Evolutionary conservation across 169 alveolate genomes (phyloP).

Genomic region (Theileria orientalis): DNA sequence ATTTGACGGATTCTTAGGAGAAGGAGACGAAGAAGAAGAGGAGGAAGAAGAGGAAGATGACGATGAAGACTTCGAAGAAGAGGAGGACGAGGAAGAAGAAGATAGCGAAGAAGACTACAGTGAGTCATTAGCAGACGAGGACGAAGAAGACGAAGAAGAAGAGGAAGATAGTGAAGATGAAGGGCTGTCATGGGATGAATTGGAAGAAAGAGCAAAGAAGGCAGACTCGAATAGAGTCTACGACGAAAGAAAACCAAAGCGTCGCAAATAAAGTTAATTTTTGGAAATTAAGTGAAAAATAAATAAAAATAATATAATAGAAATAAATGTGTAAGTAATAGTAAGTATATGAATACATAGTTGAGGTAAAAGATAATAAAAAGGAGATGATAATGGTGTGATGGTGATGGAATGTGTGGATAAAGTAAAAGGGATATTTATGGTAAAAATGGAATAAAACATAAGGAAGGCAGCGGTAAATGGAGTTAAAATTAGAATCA

Average conservation of each 20-base stretch:
- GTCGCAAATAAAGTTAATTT: conserved; percentile 6
- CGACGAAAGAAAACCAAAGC: conserved; percentile 35
- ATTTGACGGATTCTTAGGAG: conserved; percentile 84
- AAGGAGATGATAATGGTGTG: not conserved
- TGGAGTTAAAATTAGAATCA: conserved; percentile 51
- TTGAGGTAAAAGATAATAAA: not conserved
- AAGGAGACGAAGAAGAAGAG: conserved; percentile 83
- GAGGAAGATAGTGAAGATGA: conserved; percentile 85
- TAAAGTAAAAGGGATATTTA: not conserved
- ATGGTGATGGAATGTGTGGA: not conserved
- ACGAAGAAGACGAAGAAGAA: conserved; percentile 82
- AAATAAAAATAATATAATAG: no score
- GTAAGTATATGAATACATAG: no score
- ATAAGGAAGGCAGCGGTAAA: not conserved
- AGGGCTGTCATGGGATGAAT: conserved; percentile 86
- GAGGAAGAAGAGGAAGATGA: conserved; percentile 80
- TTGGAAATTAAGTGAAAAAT: not conserved
- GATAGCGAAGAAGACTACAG: conserved; percentile 73
- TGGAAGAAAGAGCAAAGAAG: conserved; percentile 75
- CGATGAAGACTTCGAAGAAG: conserved; percentile 70
- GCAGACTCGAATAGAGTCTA: conserved; percentile 47
- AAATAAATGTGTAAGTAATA: no score
- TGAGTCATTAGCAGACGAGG: conserved; percentile 74
- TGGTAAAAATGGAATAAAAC: not conserved
- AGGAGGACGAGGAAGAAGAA: conserved; percentile 68